Evolutionary conservation across 805 yeast genomes (phyloP).

Genomic region (Tetrapisispora iriomotensis): DNA sequence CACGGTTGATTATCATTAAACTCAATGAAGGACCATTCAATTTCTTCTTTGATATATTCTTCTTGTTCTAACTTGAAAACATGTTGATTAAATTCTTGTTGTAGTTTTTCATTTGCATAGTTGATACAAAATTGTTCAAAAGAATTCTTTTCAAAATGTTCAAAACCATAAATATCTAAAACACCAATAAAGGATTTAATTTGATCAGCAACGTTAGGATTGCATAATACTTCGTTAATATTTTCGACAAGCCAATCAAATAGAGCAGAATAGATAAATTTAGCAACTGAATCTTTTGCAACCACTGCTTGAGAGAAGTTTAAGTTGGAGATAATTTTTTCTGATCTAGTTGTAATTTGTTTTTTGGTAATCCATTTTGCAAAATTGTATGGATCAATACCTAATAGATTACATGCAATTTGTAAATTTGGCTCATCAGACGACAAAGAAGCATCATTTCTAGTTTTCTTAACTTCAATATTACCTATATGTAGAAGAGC

Average conservation of each 20-base stretch:
- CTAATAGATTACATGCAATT: constrained; percentile 76
- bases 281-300: constrained; percentile 94
- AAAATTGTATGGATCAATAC: constrained; percentile 61
- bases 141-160: constrained; percentile 87
- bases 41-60: constrained; percentile 83
- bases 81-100: constrained; percentile 95
- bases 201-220: constrained; percentile 51
- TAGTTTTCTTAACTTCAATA: constrained; percentile 72
- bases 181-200: constrained; percentile 83
- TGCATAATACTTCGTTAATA: constrained; percentile 73
- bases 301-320: constrained; percentile 77
- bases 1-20: constrained; percentile 96
- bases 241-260: constrained; percentile 92
- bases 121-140: constrained; percentile 97
- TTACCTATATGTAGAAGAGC: constrained; percentile 91
- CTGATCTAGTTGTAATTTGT: constrained; percentile 86
- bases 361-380: constrained; percentile 90
- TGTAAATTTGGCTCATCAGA: constrained; percentile 81
- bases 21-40: constrained; percentile 94
- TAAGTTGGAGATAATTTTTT: constrained; percentile 77
- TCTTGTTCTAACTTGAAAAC: constrained; percentile 96
- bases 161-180: constrained; percentile 94
- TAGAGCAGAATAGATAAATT: constrained; percentile 81
- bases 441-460: constrained; percentile 70
- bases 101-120: constrained; percentile 92